Percentiles rank a stretch among this genome's conserved stretches.
Conservation (phyloP, 371 early-diverging fungal species). For the Entomophthora muscae region DNA sequence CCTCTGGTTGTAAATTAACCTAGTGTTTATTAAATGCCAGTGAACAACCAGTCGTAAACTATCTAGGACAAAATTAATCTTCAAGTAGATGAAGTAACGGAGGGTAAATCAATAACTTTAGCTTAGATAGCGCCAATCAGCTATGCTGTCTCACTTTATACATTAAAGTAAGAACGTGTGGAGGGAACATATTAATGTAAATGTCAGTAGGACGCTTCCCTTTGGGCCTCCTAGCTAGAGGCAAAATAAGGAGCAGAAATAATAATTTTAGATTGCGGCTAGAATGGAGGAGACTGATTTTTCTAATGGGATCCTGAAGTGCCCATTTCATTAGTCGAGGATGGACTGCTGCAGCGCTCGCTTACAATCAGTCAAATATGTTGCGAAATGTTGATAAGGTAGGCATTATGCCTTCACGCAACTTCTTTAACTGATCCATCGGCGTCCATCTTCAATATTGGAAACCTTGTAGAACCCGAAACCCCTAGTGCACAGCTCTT, state of each 20-base stretch:
- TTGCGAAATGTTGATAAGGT: background rate
- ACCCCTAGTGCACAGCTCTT: slow-evolving; percentile 49
- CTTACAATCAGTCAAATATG: background rate
- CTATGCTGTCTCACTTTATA: no score
- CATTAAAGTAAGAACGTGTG: background rate
- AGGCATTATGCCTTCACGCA: slow-evolving; percentile 27
- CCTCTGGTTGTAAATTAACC: no score
- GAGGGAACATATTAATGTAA: background rate
- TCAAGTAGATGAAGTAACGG: no score
- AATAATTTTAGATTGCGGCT: background rate
- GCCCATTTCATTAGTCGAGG: background rate
- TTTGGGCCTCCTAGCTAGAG: background rate
- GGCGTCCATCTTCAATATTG: slow-evolving; percentile 42
- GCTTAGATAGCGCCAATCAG: no score
- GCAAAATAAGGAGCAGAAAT: background rate
- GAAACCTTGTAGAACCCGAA: slow-evolving; percentile 58
- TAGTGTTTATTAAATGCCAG: no score
- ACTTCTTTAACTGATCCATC: slow-evolving; percentile 32
- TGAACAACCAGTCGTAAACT: no score
- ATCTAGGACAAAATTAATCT: no score
- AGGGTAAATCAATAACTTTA: no score
- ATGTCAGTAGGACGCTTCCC: background rate
- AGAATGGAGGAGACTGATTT: background rate
- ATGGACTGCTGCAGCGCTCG: background rate
- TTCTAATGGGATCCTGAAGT: background rate